Evolutionary conservation across 495 filamentous ascomycete genomes (phyloP).

Genomic region (Penicillium odoratum): DNA sequence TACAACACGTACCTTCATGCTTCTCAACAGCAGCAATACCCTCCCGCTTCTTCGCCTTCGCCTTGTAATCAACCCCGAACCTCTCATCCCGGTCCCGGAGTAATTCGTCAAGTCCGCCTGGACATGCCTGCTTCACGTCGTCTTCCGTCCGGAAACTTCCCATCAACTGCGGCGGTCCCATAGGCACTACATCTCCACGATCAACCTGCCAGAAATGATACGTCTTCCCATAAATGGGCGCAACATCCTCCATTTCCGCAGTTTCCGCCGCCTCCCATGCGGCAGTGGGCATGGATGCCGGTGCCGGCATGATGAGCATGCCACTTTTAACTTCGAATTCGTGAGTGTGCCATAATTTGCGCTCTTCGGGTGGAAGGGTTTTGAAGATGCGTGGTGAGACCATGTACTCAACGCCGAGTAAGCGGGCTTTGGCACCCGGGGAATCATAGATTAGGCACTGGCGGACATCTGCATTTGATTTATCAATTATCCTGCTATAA

Average conservation of each 20-base stretch:
- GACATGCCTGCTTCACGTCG: slow-evolving; percentile 58
- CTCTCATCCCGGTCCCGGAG: slow-evolving; percentile 65
- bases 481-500: neutral
- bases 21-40: slow-evolving; percentile 58
- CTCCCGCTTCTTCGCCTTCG: slow-evolving; percentile 64
- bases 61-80: slow-evolving; percentile 57
- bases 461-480: slow-evolving; percentile 51
- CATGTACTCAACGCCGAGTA: slow-evolving; percentile 95
- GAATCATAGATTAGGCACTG: slow-evolving; percentile 70
- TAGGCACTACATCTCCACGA: slow-evolving; percentile 70
- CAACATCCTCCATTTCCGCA: slow-evolving; percentile 73
- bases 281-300: slow-evolving; percentile 49
- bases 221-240: slow-evolving; percentile 80
- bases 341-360: slow-evolving; percentile 76
- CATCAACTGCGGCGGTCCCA: slow-evolving; percentile 78
- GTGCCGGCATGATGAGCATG: slow-evolving; percentile 81
- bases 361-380: slow-evolving; percentile 63
- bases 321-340: slow-evolving; percentile 87
- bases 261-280: slow-evolving; percentile 77
- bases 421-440: slow-evolving; percentile 59
- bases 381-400: slow-evolving; percentile 69
- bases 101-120: slow-evolving; percentile 49
- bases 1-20: slow-evolving; percentile 48
- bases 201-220: slow-evolving; percentile 90
- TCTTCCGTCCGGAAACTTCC: slow-evolving; percentile 62